Evolutionary conservation across 345 rosid species (phyloP), one percentile per base, ranked within the genome.

Genomic region (Cardamine occulta): DNA sequence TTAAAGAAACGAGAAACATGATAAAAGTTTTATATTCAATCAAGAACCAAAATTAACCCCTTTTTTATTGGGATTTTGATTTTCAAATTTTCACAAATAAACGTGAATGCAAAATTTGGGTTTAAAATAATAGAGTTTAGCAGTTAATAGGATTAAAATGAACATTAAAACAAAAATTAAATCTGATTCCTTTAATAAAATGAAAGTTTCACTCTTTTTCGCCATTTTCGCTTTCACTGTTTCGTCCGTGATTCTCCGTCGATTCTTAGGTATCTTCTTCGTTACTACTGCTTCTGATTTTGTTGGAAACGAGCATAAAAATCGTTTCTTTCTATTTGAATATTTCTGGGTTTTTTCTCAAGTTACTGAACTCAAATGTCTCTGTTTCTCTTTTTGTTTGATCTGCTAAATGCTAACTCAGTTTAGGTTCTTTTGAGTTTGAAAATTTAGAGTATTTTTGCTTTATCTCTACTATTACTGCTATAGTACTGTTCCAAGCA

Each of bases 291-390:
- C 24, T 23, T 23, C 24, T 23, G 24, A 23, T 23, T 23, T 23
- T 23, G 24, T 23, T 23, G 24, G 2, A 23, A 23, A 23, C 24
- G 1, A 23, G 24, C 24, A 23, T 23, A 23, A 23, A 23, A 23
- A 3, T 31, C 1, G 7, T 7, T 32, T 9, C 8, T n/a, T 68
- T 54, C 2, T 42, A 18, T 70, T 57, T 31, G 7, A 21, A 48
- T 9, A 8, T 48, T 35, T 59, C 11, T 48, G 51, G 75, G 68
- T n/a, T 5, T 72, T 32, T 72, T 59, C 12, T 56, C 44, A 32
- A 47, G 47, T 34, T 39, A 54, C 13, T 42, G 65, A 4, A 11
- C 49, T 35, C 49, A 5, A 54, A 26, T 42, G 56, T 58, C 45
- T 44, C 44, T 29, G 9, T 40, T 58, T 23, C 10, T 24, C n/a